Evolutionary conservation across 2,329 filamentous ascomycete species (phyloP).

Genomic region (Colletotrichum tamarilloi): DNA sequence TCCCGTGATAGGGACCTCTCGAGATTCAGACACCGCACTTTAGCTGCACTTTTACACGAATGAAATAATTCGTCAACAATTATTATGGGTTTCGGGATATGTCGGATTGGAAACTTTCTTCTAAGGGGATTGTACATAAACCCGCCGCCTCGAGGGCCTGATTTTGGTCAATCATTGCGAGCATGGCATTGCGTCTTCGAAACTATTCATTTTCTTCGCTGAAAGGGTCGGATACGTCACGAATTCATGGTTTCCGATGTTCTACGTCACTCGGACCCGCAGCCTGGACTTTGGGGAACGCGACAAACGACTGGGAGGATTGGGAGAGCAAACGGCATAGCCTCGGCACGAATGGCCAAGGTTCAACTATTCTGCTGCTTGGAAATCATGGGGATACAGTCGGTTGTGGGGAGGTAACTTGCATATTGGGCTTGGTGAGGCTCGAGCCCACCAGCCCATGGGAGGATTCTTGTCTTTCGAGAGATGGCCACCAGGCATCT

Average conservation of each 20-base stretch:
- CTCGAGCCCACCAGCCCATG: not conserved
- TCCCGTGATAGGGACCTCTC: not conserved
- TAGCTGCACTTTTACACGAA: not conserved
- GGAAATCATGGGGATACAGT: not conserved
- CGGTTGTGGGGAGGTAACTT: slow-evolving; percentile 2
- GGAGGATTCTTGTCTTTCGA: slow-evolving; percentile 4
- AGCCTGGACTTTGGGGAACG: not conserved
- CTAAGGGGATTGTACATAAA: not conserved
- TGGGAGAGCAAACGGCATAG: not conserved
- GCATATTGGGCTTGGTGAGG: not conserved
- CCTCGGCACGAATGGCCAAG: not conserved
- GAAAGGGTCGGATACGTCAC: not conserved
- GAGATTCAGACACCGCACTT: not conserved
- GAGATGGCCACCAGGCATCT: slow-evolving; percentile 14
- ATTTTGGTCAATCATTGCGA: slow-evolving; percentile 22
- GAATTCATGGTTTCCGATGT: slow-evolving; percentile 1
- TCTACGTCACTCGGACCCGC: not conserved
- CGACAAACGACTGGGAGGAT: not conserved
- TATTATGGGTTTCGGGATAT: not conserved
- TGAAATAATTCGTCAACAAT: not conserved
- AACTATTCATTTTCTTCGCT: slow-evolving; percentile 2
- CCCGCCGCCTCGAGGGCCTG: not conserved
- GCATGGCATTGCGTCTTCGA: slow-evolving; percentile 30
- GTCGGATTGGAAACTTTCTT: not conserved
- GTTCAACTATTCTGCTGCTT: not conserved